Base-by-base conservation (phyloP, 257 asterid genomes). In the Nicotiana undulata region DNA sequence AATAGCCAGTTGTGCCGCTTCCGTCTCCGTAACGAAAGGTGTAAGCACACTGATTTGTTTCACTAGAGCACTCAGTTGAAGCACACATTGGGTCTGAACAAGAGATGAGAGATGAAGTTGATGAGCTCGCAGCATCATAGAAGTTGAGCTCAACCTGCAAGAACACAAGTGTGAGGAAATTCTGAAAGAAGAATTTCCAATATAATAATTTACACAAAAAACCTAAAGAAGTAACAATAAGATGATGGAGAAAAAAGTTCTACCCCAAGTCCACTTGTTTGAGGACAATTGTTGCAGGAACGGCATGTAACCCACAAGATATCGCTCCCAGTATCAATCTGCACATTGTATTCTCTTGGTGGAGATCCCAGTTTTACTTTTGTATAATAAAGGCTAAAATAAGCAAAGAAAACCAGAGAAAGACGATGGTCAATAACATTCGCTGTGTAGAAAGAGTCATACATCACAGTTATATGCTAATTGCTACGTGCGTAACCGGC, bases 321-420 rank as follows among this genome's bases (percentile, higher is more conserved):
- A 79, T 94, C 98, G 28, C 98, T 94, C 80, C 98, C 97, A 1
- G 97, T 93, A 81, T 94, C 98, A 64, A 94, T 91, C 81, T 91
- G 97, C 86, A 94, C 98, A 56, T 90, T 90, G 88, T 88, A 93
- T 51, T 93, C 98, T 68, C 84, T 86, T 3, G 98, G 97, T 26
- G 96, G 96, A 86, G 96, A 84, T 63, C 98, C 98, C 86, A 91
- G 79, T 88, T 90, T 90, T 79, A 94, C 97, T 84, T 87, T 94
- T 16, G 97, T 92, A 77, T 84, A 94, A 84, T 93, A 93, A 82
- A 94, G 94, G 76, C 98, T 94, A 84, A 79, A 61, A 32, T 15
- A 53, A 87, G 59, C 59, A 78, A 81, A 75, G 18, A 56, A 72
- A 59, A 59, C 26, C 10, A 44, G 24, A 18, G 6, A 68, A 12